A percentile compares a stretch with the other conserved stretches of the same genome.
These are phyloP conservation scores for Apiospora phragmitis DNA, from an alignment of 2,329 filamentous ascomycete genomes.

Conservation along the genomic window DNA sequence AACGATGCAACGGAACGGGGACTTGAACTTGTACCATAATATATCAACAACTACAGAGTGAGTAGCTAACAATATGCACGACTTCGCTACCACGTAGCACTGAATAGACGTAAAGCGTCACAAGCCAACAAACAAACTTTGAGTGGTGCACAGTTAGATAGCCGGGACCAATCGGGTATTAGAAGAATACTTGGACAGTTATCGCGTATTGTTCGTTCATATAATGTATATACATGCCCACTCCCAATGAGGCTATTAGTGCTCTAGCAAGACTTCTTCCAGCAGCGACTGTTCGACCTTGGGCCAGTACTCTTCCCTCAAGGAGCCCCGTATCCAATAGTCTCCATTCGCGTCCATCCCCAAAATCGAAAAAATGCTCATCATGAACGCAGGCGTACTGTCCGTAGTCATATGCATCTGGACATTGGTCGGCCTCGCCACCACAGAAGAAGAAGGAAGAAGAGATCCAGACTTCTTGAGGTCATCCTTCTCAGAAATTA, in stretches of 20 bases:
- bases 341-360: constrained; percentile 31
- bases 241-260: too few relatives aligned
- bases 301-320: background rate
- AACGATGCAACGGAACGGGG: too few relatives aligned
- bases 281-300: background rate
- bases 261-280: background rate
- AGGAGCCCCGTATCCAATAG: constrained; percentile 24
- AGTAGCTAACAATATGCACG: too few relatives aligned
- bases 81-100: too few relatives aligned
- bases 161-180: too few relatives aligned
- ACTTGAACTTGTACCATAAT: too few relatives aligned
- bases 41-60: too few relatives aligned
- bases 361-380: background rate
- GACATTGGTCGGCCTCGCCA: background rate
- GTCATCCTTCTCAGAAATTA: constrained; percentile 20
- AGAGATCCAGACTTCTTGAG: background rate
- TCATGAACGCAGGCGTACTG: background rate
- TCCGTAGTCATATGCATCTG: background rate
- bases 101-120: too few relatives aligned
- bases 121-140: too few relatives aligned
- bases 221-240: background rate
- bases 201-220: background rate
- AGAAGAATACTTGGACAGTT: too few relatives aligned
- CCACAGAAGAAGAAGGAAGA: too few relatives aligned
- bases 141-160: too few relatives aligned